Evolutionary conservation across 1,284 basidiomycete genomes (phyloP), one percentile per base, ranked within the genome.

Genomic region (Trametes hirsuta): DNA sequence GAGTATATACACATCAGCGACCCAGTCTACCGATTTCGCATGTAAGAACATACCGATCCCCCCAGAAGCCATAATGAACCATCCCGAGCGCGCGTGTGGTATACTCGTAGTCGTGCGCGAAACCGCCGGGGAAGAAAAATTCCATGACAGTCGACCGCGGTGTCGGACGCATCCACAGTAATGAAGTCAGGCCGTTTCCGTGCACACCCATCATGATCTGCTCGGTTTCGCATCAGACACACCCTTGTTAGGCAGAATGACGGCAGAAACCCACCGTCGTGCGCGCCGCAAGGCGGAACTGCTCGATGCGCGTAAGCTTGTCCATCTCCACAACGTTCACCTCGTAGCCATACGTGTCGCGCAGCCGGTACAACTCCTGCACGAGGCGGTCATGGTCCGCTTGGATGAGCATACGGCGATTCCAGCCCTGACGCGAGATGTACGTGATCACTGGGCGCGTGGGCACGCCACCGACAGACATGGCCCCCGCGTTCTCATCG

Each of bases 191-290:
- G 45, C 92, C 93, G 71, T 94, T 93, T 9, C 93, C 93, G 69
- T 95, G 93, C 15, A 95, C 87, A 58, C 93, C 92, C 83, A 94
- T 87, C 84, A 94, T 83, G 67, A 94, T 89, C 90, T 94, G 41
- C 15, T 6, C 35, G 11, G 21, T 1, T 47, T 54, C 50, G 50
- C 44, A 53, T 46, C 47, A 4, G 14, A 47, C 25, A 47, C 18
- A 18, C 18, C 36, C 34, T 47, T 45, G 22, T 47, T 21, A 45
- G 49, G 40, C 36, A 49, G 34, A 40, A 40, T 30, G 15, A 18
- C 50, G 25, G 48, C 58, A 25, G 34, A 10, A 2, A 77, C 86
- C 69, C 70, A 93, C 91, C 54, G 93, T 95, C 2, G 92, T 94
- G 54, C 91, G 80, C 1, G 86, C 91, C 8, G 93, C 86, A 1